These are phyloP conservation scores for Hyaloscypha finlandica DNA, from an alignment of 495 filamentous ascomycete species.

Conservation along the genomic window DNA sequence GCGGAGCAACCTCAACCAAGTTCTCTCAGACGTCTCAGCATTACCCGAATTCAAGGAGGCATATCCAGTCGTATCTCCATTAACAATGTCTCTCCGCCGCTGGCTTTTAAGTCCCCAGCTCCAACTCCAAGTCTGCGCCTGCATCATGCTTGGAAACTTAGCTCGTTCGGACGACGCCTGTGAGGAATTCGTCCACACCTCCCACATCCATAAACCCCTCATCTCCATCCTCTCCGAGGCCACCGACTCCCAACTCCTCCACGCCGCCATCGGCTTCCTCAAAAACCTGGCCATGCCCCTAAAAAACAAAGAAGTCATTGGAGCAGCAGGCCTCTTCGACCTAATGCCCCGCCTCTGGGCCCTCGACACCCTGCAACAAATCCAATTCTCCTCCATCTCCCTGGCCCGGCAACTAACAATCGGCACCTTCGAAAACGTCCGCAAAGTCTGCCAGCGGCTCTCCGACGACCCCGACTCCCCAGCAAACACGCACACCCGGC, in stretches of 20 bases:
- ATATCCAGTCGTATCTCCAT: conserved; percentile 49
- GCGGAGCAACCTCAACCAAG: conserved; percentile 55
- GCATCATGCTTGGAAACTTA: conserved; percentile 77
- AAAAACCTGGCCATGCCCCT: conserved; percentile 76
- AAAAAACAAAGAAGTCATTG: conserved; percentile 61
- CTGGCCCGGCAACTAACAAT: conserved; percentile 67
- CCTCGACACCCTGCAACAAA: conserved; percentile 62
- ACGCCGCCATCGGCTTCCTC: conserved; percentile 70
- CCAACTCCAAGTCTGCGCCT: conserved; percentile 71
- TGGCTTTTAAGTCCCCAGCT: conserved; percentile 54
- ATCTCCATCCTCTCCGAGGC: conserved; percentile 27
- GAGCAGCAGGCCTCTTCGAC: conserved; percentile 49
- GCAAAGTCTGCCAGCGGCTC: conserved; percentile 44
- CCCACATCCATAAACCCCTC: conserved; percentile 57
- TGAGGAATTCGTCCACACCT: conserved; percentile 53
- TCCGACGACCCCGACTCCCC: conserved; percentile 43
- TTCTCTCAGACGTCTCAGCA: conserved; percentile 65
- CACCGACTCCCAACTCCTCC: conserved; percentile 54
- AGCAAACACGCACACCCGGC: conserved; percentile 46
- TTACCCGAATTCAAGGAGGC: conserved; percentile 53
- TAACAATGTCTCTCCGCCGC: conserved; percentile 54
- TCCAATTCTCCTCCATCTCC: conserved; percentile 68
- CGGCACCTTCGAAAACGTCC: conserved; percentile 60
- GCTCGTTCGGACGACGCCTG: conserved; percentile 69
- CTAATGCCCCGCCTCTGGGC: conserved; percentile 63